These are phyloP conservation scores for Lagenidium sp. DNA, from an alignment of 352 stramenopile species.

Conservation along the genomic window DNA sequence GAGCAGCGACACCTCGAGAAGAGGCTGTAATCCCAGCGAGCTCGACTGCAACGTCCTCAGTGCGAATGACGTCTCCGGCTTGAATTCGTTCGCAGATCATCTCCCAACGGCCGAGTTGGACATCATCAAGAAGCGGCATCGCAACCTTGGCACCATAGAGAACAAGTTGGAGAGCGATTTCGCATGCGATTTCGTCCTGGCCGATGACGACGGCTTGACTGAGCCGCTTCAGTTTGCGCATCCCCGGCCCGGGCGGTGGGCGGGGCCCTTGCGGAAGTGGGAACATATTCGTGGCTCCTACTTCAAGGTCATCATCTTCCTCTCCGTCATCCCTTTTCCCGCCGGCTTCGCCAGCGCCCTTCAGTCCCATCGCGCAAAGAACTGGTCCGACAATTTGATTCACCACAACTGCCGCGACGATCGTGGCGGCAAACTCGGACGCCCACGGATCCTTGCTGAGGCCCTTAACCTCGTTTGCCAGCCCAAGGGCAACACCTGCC, in stretches of 20 bases:
- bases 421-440: constrained; percentile 46
- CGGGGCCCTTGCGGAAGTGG: too few relatives aligned
- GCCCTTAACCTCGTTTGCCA: constrained; percentile 47
- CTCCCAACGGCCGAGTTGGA: constrained; percentile 31
- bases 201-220: constrained; percentile 58
- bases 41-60: constrained; percentile 45
- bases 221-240: constrained; percentile 1
- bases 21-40: constrained; percentile 17
- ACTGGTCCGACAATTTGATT: constrained; percentile 68
- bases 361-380: constrained; percentile 43
- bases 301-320: too few relatives aligned
- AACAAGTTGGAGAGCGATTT: constrained; percentile 42
- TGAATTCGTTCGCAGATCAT: constrained; percentile 31
- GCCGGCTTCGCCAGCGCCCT: constrained; percentile 43
- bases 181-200: constrained; percentile 47
- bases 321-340: too few relatives aligned
- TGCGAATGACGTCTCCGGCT: too few relatives aligned
- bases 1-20: too few relatives aligned
- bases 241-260: not conserved
- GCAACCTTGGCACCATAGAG: constrained; percentile 41
- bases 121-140: constrained; percentile 40
- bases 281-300: too few relatives aligned
- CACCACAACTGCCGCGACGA: constrained; percentile 55
- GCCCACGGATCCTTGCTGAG: constrained; percentile 45
- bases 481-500: constrained; percentile 46